These are phyloP conservation scores for Gossypium gossypioides DNA, from an alignment of 441 rosid genomes.

Conservation along the genomic window DNA sequence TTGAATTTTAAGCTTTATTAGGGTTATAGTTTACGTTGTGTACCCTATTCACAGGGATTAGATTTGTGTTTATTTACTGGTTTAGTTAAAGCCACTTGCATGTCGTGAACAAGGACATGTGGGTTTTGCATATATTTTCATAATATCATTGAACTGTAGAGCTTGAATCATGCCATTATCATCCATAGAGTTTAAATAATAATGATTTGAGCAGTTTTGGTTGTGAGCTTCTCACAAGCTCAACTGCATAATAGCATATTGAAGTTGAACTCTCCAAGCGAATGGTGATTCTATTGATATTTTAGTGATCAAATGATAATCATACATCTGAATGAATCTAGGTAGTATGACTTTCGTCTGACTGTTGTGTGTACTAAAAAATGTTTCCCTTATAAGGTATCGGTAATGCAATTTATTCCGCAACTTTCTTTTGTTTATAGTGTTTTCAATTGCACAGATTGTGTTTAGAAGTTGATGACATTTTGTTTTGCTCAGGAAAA, in stretches of 20 bases:
- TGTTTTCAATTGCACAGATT: background rate
- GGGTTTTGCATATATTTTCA: background rate
- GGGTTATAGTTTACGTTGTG: background rate
- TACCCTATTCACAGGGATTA: background rate
- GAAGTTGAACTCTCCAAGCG: background rate
- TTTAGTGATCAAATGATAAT: background rate
- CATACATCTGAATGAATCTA: background rate
- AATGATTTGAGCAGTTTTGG: background rate
- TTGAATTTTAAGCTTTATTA: background rate
- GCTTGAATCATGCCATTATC: background rate
- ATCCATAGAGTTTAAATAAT: background rate
- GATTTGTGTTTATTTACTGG: background rate
- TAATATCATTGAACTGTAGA: background rate
- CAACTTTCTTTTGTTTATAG: background rate
- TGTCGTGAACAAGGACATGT: background rate
- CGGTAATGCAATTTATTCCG: background rate
- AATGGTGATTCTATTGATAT: background rate
- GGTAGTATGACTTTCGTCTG: background rate
- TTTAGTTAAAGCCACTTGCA: background rate
- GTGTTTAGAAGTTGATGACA: background rate
- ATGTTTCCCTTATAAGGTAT: background rate
- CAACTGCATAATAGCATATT: background rate
- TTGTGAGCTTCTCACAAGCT: background rate
- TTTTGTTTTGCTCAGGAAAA: conserved; percentile 43
- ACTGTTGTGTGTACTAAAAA: background rate